Base-by-base conservation (phyloP, 306 rosid genomes). In the Corylus heterophylla region DNA sequence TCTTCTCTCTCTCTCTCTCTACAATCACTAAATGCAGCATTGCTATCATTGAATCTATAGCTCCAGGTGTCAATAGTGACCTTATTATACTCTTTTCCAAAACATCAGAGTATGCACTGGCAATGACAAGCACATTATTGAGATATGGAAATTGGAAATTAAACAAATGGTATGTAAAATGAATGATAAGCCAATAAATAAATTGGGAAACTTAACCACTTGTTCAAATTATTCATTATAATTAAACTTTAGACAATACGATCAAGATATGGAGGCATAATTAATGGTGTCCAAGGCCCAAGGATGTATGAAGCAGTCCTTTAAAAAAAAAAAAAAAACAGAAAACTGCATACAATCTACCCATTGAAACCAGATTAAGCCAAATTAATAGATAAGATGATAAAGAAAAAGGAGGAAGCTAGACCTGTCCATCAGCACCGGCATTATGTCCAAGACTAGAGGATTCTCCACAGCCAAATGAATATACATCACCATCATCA, bases 381-480 rank as follows among this genome's bases (percentile, higher is more conserved):
- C 20, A 69, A 73, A 66, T 56, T 59, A 47, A 59, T 17, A 22
- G 55, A 25, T 56, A 35, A 68, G 56, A 56, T 61, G 58, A 58
- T 47, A 78, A 74, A 84, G 14, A 71, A 31, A 47, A 29, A 54
- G 61, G 71, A 73, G 71, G n/a, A 80, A 83, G 81, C 59, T 51
- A 80, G 74, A 91, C 98, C 98, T 92, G 88, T 42, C 49, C 97
- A 20, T 87, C 91, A 17, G 79, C 77, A 31, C 74, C 80, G 3
- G 62, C 80, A 8, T 88, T 89, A 66, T 92, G 98, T 7, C 98
- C 98, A n/a, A 94, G 97, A 87, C 95, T 94, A 62, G 97, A 89
- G 56, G 97, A 94, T 86, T 92, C 98, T 78, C 97, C 98, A 13
- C 95, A 92, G 17, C 98, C 98, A 74, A 94, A 94, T 39, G 98